phyloP scores from a whole-genome alignment of 805 yeast genomes.

The Wickerhamiella occidentalis region DNA sequence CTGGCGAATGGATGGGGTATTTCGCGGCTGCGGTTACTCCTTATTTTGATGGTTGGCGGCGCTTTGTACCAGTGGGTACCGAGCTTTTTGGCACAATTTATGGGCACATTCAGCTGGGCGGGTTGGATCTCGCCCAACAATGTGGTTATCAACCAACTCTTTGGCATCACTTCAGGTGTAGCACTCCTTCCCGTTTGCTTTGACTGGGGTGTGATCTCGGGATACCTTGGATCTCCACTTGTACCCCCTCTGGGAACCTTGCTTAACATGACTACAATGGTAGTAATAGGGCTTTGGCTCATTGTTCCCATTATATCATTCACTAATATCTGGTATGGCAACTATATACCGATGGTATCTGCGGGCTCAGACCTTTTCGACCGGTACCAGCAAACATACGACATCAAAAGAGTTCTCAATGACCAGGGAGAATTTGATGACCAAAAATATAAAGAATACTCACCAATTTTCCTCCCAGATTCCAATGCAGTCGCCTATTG shows the following conservation, averaged over 20 bases:
- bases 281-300: slow-evolving; percentile 42
- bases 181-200: slow-evolving; percentile 56
- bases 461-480: slow-evolving; percentile 51
- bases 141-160: slow-evolving; percentile 48
- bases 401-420: slow-evolving; percentile 38
- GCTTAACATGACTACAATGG: slow-evolving; percentile 35
- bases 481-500: slow-evolving; percentile 52
- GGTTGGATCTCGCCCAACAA: slow-evolving; percentile 54
- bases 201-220: slow-evolving; percentile 54
- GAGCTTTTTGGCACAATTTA: slow-evolving; percentile 44
- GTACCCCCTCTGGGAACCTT: slow-evolving; percentile 45
- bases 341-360: slow-evolving; percentile 44
- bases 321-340: slow-evolving; percentile 46
- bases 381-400: slow-evolving; percentile 38
- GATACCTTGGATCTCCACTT: slow-evolving; percentile 48
- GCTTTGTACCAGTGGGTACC: slow-evolving; percentile 51
- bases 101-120: slow-evolving; percentile 47
- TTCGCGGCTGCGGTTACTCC: slow-evolving; percentile 40
- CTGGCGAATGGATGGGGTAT: slow-evolving; percentile 51
- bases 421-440: slow-evolving; percentile 34
- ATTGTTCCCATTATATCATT: slow-evolving; percentile 42
- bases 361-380: slow-evolving; percentile 36
- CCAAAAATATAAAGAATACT: slow-evolving; percentile 41
- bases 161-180: slow-evolving; percentile 50
- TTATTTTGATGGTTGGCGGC: slow-evolving; percentile 31